Conservation (phyloP, 257 asterid genomes). For the Anisodus acutangulus region DNA sequence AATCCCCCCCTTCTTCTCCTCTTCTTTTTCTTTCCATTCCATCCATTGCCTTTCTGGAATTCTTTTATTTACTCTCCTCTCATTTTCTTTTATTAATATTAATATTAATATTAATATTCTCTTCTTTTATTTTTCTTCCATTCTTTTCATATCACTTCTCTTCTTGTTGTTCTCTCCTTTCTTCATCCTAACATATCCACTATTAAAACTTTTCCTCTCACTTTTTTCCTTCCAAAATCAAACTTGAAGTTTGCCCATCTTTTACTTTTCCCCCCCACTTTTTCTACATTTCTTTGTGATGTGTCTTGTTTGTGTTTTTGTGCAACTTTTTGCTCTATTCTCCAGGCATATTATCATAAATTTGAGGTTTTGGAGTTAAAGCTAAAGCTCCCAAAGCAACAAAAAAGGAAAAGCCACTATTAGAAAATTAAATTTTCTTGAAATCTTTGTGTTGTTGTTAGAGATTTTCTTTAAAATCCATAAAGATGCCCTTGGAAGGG, state of each 20-base stretch:
- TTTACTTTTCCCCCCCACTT: conserved; percentile 41
- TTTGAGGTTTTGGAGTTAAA: conserved; percentile 23
- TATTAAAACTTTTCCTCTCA: conserved; percentile 27
- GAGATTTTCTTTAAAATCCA: conserved; percentile 21
- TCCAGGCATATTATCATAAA: conserved; percentile 38
- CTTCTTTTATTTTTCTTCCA: conserved; percentile 31
- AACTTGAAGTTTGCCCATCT: conserved; percentile 26
- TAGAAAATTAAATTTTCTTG: conserved; percentile 4
- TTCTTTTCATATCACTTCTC: conserved; percentile 25
- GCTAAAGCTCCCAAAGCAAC: neutral
- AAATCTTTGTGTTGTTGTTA: conserved; percentile 9
- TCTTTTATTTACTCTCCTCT: conserved; percentile 23
- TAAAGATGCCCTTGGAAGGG: conserved; percentile 73
- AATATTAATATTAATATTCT: neutral
- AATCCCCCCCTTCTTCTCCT: conserved; percentile 31
- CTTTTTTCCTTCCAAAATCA: conserved; percentile 36
- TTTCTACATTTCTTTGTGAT: conserved; percentile 25
- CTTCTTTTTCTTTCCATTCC: conserved; percentile 22
- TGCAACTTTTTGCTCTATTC: conserved; percentile 24
- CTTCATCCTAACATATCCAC: neutral
- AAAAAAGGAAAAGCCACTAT: neutral
- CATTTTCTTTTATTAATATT: neutral
- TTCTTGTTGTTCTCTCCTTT: neutral
- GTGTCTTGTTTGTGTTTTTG: conserved; percentile 29
- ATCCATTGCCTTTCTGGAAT: conserved; percentile 28